Percentiles rank a stretch among this genome's conserved stretches.
Conservation (phyloP, 768 basidiomycete species). For the Kwoniella shandongensis region DNA sequence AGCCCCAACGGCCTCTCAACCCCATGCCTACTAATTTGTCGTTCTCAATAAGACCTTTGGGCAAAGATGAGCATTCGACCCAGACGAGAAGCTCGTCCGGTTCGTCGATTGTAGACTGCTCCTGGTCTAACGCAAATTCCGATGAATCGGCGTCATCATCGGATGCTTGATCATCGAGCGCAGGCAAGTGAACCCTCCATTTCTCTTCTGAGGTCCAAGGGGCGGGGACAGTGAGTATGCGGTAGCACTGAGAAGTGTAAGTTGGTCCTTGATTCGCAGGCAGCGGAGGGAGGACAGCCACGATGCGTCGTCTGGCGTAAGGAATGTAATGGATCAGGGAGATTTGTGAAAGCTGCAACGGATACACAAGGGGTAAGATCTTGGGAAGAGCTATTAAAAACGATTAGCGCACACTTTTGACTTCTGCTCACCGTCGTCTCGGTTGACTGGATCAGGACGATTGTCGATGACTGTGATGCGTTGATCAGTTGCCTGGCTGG, state of each 20-base stretch:
- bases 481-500: not conserved
- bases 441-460: slow-evolving; percentile 10
- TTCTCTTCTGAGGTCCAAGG: slow-evolving; percentile 42
- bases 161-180: slow-evolving; percentile 11
- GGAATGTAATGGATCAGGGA: slow-evolving; percentile 31
- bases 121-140: slow-evolving; percentile 22
- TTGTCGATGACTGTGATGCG: slow-evolving; percentile 18
- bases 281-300: slow-evolving; percentile 9
- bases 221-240: slow-evolving; percentile 33
- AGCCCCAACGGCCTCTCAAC: slow-evolving; percentile 22
- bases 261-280: not conserved
- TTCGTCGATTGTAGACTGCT: slow-evolving; percentile 27
- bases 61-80: slow-evolving; percentile 11
- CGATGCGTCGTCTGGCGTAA: slow-evolving; percentile 26
- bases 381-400: not conserved
- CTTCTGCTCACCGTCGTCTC: slow-evolving; percentile 14
- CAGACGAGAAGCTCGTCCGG: slow-evolving; percentile 24
- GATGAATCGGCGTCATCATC: slow-evolving; percentile 5
- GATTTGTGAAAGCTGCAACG: slow-evolving; percentile 1
- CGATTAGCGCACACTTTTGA: too few relatives aligned
- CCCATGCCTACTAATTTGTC: slow-evolving; percentile 12
- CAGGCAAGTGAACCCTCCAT: slow-evolving; percentile 23
- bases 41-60: not conserved
- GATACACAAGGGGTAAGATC: not conserved
- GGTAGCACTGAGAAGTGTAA: slow-evolving; percentile 15